These are phyloP conservation scores for Madurella mycetomatis DNA, from an alignment of 2,329 filamentous ascomycete species.

Conservation along the genomic window DNA sequence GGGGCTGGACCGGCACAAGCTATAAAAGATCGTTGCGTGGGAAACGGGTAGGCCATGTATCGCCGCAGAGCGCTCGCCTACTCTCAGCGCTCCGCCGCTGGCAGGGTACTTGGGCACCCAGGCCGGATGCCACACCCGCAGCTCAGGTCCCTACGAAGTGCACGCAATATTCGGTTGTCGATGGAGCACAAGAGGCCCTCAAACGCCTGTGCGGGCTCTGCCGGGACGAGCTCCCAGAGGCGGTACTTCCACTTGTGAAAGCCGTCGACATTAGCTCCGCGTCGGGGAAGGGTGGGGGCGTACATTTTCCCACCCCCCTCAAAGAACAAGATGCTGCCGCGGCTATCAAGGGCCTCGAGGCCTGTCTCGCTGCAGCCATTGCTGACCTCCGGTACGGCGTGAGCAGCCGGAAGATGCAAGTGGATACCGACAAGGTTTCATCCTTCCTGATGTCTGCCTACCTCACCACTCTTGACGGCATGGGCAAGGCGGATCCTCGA, in stretches of 20 bases:
- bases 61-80: slow-evolving; percentile 5
- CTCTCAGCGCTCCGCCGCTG: slow-evolving; percentile 16
- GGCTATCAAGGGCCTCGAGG: slow-evolving; percentile 57
- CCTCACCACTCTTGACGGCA: slow-evolving; percentile 50
- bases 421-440: slow-evolving; percentile 50
- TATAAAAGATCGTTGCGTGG: neutral
- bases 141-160: neutral
- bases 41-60: neutral
- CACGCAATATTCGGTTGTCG: slow-evolving; percentile 30
- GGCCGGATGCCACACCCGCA: neutral
- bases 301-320: slow-evolving; percentile 39
- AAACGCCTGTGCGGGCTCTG: slow-evolving; percentile 26
- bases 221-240: slow-evolving; percentile 31
- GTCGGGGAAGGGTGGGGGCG: slow-evolving; percentile 29
- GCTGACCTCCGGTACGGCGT: slow-evolving; percentile 50
- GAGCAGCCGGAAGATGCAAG: slow-evolving; percentile 38
- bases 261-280: slow-evolving; percentile 30
- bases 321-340: slow-evolving; percentile 38
- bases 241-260: slow-evolving; percentile 27
- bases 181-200: slow-evolving; percentile 31
- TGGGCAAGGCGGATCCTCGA: slow-evolving; percentile 44
- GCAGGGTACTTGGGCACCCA: slow-evolving; percentile 5
- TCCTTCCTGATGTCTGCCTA: slow-evolving; percentile 57
- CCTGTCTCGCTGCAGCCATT: slow-evolving; percentile 55
- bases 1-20: slow-evolving; percentile 6